A percentile compares a stretch with the other conserved stretches of the same genome.
phyloP scores from a whole-genome alignment of 2,329 filamentous ascomycete species.

The Fusarium temperatum region DNA sequence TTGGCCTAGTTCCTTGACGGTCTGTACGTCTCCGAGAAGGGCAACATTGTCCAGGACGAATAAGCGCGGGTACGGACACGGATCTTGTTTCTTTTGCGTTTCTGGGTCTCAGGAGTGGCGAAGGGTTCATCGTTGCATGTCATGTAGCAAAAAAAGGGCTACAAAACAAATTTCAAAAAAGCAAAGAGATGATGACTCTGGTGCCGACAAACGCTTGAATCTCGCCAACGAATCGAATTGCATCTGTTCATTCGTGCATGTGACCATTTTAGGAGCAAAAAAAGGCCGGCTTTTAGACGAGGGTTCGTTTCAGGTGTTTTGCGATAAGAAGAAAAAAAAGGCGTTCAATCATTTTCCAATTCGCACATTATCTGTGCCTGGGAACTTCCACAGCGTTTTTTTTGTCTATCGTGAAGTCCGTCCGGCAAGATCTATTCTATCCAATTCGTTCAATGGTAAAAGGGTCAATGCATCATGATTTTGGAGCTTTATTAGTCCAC shows the following conservation, averaged over 20 bases:
- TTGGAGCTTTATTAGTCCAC: neutral
- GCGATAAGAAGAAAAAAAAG: constrained; percentile 32
- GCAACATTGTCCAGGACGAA: constrained; percentile 88
- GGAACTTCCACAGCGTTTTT: neutral
- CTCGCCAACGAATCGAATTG: constrained; percentile 10
- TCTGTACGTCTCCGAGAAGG: constrained; percentile 99
- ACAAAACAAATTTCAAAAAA: constrained; percentile 53
- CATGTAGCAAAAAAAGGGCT: constrained; percentile 62
- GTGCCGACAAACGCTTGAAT: constrained; percentile 36
- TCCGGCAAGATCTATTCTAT: neutral
- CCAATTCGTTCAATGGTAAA: neutral
- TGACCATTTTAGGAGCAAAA: constrained; percentile 33
- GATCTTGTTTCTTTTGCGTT: constrained; percentile 65
- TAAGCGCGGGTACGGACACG: constrained; percentile 53
- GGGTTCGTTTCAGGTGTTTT: constrained; percentile 30
- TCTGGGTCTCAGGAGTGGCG: constrained; percentile 71
- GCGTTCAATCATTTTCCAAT: constrained; percentile 23
- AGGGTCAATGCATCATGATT: constrained; percentile 1
- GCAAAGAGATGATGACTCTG: constrained; percentile 49
- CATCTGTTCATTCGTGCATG: constrained; percentile 16
- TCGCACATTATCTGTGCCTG: constrained; percentile 20
- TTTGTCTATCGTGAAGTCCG: constrained; percentile 14
- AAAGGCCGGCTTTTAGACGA: constrained; percentile 34
- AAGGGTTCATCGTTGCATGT: constrained; percentile 71
- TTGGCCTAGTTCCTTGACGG: constrained; percentile 93